Evolutionary conservation across 768 basidiomycete species (phyloP).

Genomic region (Termitomyces sp.): DNA sequence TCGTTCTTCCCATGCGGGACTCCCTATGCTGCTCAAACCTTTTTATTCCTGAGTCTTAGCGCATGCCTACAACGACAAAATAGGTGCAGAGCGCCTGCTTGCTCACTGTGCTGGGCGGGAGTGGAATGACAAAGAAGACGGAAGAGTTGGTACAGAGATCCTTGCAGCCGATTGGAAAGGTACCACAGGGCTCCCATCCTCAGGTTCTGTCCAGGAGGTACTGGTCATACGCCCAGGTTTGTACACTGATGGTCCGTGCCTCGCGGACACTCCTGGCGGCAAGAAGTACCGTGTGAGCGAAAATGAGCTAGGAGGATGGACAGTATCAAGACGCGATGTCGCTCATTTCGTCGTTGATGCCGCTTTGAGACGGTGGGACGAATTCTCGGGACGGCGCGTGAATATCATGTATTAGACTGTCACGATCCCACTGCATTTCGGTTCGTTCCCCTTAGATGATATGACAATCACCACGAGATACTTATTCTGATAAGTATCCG

Average conservation of each 20-base stretch:
- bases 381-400: neutral
- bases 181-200: neutral
- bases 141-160: conserved; percentile 21
- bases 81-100: conserved; percentile 50
- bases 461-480: no score
- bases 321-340: neutral
- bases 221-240: neutral
- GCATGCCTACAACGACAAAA: conserved; percentile 55
- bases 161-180: neutral
- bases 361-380: neutral
- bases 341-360: neutral
- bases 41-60: conserved; percentile 44
- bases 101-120: conserved; percentile 44
- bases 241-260: neutral
- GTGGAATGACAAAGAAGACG: conserved; percentile 37
- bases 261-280: neutral
- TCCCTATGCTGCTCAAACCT: conserved; percentile 47
- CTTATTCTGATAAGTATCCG: no score
- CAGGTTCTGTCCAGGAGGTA: neutral
- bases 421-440: no score
- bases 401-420: neutral
- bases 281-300: neutral
- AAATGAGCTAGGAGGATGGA: neutral
- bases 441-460: no score
- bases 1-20: conserved; percentile 32